Conservation (phyloP, 139 green algal species). For the Auxenochlorella pyrenoidosa region DNA sequence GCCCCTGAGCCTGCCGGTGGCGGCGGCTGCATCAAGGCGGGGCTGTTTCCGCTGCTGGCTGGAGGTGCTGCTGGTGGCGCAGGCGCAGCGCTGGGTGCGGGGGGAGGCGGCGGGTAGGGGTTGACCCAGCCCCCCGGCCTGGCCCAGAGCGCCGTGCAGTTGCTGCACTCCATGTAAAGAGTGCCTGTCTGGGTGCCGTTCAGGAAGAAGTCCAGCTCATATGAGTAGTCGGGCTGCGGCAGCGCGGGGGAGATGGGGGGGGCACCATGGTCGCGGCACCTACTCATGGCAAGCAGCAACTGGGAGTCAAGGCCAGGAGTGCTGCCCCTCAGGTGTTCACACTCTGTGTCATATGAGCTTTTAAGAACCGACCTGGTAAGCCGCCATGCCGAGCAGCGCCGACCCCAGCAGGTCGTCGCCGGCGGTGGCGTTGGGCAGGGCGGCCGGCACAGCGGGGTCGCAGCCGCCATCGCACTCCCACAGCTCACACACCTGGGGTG, state of each 20-base stretch:
- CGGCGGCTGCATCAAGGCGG: too few relatives aligned
- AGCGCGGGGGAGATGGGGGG: neutral
- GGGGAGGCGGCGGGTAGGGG: neutral
- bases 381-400: neutral
- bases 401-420: conserved; percentile 41
- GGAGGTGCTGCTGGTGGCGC: neutral
- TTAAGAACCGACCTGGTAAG: neutral
- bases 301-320: too few relatives aligned
- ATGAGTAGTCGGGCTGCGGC: neutral
- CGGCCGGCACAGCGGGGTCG: conserved; percentile 18
- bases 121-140: neutral
- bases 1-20: neutral
- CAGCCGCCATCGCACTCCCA: conserved; percentile 55
- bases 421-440: conserved; percentile 20
- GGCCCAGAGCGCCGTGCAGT: conserved; percentile 8
- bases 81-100: neutral
- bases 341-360: neutral
- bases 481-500: conserved; percentile 1
- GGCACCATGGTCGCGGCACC: neutral
- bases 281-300: too few relatives aligned
- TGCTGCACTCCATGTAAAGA: conserved; percentile 1
- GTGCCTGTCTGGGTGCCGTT: neutral
- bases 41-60: neutral
- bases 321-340: neutral
- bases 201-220: neutral